These are phyloP conservation scores for Alloteropsis semialata DNA, from an alignment of 176 grass and related monocot genomes.

Conservation along the genomic window DNA sequence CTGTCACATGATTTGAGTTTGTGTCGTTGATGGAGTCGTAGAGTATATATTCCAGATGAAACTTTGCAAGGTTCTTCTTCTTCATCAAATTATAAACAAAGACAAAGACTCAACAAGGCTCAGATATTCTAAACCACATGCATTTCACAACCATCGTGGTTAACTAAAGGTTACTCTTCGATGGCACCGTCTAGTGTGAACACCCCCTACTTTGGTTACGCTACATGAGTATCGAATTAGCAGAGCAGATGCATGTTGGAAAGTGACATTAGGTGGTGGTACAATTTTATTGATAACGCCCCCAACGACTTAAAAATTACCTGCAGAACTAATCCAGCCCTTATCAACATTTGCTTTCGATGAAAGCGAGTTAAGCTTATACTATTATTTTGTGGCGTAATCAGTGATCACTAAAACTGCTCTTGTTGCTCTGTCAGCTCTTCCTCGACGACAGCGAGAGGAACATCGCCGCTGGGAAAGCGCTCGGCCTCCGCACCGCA, in stretches of 20 bases:
- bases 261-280: background rate
- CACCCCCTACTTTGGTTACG: background rate
- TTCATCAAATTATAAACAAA: background rate
- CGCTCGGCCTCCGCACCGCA: slow-evolving; percentile 67
- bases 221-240: background rate
- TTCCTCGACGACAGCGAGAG: slow-evolving; percentile 96
- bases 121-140: background rate
- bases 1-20: background rate
- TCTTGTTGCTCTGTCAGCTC: slow-evolving; percentile 45
- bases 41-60: background rate
- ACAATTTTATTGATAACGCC: too few relatives aligned
- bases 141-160: background rate
- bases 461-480: slow-evolving; percentile 93
- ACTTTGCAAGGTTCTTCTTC: background rate
- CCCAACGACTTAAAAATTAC: background rate
- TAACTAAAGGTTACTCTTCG: background rate
- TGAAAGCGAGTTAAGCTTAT: slow-evolving; percentile 6
- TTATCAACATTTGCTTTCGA: background rate
- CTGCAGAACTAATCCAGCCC: background rate
- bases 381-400: background rate
- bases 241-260: background rate
- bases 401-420: background rate
- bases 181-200: background rate
- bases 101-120: background rate
- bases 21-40: background rate